Base-by-base conservation (phyloP, 805 yeast genomes). In the Komagataella populi region DNA sequence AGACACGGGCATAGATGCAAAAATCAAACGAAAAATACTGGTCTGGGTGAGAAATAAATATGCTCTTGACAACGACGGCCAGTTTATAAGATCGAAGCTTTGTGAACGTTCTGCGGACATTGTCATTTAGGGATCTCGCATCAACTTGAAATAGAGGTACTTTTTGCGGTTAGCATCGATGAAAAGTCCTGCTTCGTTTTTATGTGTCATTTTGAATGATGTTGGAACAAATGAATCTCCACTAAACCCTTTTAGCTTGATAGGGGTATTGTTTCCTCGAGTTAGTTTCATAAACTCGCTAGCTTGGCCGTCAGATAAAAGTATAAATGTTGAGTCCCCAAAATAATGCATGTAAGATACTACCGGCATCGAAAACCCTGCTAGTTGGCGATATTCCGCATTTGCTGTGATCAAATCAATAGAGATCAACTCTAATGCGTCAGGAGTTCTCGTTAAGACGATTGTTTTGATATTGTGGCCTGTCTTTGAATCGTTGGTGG, bases 131-230 rank as follows among this genome's bases (percentile, higher is more conserved):
- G 18, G 20, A 39, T 58, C 54, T 2, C 49, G 18, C 20, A 48
- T 52, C 4, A 54, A 45, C 47, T 63, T 63, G 44, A 74, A 60
- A 14, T 73, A 65, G 23, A 63, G 55, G 55, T 73, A 74, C 50
- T 69, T 65, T 54, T 67, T 71, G 49, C 61, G 69, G 23, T 69
- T 58, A 6, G 60, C 55, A 54, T 74, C 78, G 43, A 76, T 54
- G 14, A 77, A 53, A 53, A 74, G 70, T 5, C 71, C 75, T 46
- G 64, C 60, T 0, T 30, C 39, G 5, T 30, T 30, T 30, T 30
- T 30, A 14, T 30, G 39, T 10, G 39, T 30, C 39, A 30, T 30
- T 5, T 30, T 30, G 39, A 30, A 30, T 30, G 39, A 30, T 30
- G 39, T 30, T 30, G 39, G 39, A 6, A 30, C 14, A 30, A 30